Percentiles rank a stretch among this genome's conserved stretches.
phyloP scores from a whole-genome alignment of 2,329 filamentous ascomycete genomes.

The Colletotrichum kahawae region DNA sequence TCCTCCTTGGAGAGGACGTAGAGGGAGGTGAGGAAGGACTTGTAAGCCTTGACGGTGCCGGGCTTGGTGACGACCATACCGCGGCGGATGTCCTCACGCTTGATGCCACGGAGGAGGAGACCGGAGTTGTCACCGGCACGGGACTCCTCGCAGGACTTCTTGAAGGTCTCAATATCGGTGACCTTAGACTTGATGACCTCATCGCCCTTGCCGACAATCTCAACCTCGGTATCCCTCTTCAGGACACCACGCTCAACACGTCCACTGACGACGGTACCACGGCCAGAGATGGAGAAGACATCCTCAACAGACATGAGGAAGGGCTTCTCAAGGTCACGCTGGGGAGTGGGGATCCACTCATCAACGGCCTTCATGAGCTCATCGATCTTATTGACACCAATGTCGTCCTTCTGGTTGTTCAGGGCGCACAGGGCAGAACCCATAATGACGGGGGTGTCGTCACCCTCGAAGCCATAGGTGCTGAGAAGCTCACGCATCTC shows the following conservation, averaged over 20 bases:
- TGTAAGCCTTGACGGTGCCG: conserved; percentile 83
- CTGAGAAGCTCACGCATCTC: conserved; percentile 98
- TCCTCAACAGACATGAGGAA: conserved; percentile 99
- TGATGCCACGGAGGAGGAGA: conserved; percentile 92
- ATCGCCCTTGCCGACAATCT: conserved; percentile 86
- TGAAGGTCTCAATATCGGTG: conserved; percentile 99
- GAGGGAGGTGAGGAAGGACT: conserved; percentile 92
- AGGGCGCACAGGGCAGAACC: conserved; percentile 95
- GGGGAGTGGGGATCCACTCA: conserved; percentile 92
- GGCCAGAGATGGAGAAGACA: conserved; percentile 87
- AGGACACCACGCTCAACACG: conserved; percentile 95
- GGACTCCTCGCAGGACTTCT: conserved; percentile 98
- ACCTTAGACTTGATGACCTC: conserved; percentile 97
- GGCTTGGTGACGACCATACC: conserved; percentile 94
- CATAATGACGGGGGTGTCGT: conserved; percentile 96
- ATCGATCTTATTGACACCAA: conserved; percentile 87
- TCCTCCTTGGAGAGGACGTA: conserved; percentile 98
- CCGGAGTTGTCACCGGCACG: conserved; percentile 98
- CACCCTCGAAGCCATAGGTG: conserved; percentile 96
- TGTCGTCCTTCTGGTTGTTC: conserved; percentile 84
- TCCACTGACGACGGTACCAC: conserved; percentile 95
- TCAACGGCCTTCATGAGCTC: conserved; percentile 91
- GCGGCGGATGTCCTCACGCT: conserved; percentile 91
- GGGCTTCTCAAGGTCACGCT: conserved; percentile 95
- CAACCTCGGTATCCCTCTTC: conserved; percentile 93